Evolutionary conservation across 768 basidiomycete genomes (phyloP).

Genomic region (Tricholoma flavovirens): DNA sequence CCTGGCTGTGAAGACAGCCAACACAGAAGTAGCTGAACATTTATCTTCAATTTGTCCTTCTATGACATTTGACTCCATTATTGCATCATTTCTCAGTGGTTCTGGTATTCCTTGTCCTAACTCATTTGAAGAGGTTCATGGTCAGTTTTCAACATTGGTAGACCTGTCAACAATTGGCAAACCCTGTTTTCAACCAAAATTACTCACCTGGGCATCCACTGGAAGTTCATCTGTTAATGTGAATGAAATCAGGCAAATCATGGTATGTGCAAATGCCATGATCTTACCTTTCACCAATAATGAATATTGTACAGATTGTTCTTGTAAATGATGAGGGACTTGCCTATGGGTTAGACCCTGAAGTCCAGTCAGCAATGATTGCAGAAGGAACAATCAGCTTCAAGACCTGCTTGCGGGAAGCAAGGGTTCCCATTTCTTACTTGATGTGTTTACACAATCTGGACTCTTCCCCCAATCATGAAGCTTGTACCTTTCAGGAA

Average conservation of each 20-base stretch:
- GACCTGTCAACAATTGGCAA: background rate
- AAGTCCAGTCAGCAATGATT: background rate
- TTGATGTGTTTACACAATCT: background rate
- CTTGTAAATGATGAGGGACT: background rate
- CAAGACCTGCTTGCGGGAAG: background rate
- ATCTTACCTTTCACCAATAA: background rate
- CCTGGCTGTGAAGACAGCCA: background rate
- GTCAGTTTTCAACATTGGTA: background rate
- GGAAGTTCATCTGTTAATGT: background rate
- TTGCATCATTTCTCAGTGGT: background rate
- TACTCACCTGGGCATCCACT: constrained; percentile 5
- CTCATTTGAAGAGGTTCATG: background rate
- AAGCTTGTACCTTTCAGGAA: background rate
- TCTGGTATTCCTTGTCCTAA: background rate
- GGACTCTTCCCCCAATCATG: background rate
- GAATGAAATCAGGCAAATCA: background rate
- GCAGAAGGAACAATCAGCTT: background rate
- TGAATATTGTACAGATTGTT: background rate
- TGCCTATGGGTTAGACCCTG: background rate
- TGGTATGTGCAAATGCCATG: background rate
- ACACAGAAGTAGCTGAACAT: background rate
- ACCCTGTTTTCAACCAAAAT: constrained; percentile 1
- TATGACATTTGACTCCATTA: background rate
- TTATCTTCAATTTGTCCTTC: background rate
- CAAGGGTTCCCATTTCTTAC: background rate